Evolutionary conservation across 176 grass and related monocot species (phyloP), one percentile per base, ranked within the genome.

Genomic region (Themeda triandra): DNA sequence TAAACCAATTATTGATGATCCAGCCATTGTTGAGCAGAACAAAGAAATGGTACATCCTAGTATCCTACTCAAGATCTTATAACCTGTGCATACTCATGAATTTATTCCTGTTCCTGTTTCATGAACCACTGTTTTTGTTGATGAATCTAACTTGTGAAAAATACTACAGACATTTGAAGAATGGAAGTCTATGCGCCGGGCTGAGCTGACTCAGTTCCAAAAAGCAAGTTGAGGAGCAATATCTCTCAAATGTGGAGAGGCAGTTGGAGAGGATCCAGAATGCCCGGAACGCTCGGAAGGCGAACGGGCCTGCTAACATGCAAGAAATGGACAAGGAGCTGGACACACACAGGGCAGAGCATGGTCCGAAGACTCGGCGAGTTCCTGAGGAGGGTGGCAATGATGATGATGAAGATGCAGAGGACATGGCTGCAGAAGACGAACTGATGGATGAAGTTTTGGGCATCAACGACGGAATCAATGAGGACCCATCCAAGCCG

Each of bases 261-360:
- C 89, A 98, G 80, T 32, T 98, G 24, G 96, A 95, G 53, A 93
- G 87, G 71, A 87, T 94, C 78, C 92, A 94, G 86, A 98, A 95
- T 71, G 92, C 89, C 24, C 77, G 89, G 77, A 93, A 95, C 14
- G 81, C 80, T 65, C 87, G 93, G 49, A 89, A 75, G 63, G 79
- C 73, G 18, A 84, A 86, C 9, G 84, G 82, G 23, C 78, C 88
- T 49, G 80, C 93, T 49, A 90, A 91, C 80, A 91, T 95, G 70
- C 91, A 95, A 86, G 93, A 94, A 81, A 98, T 98, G 96, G 96
- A 98, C 39, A 93, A 95, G 83, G 96, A 98, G 48, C 58, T 98
- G 28, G 96, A 98, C 69, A 98, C 96, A 0, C 95, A 94, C 78
- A 93, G 88, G 75, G 82, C 92, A 5, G 96, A 95, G 69, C 96